A percentile compares a stretch with the other conserved stretches of the same genome.
These are phyloP conservation scores for Candida coleopterorum DNA, from an alignment of 805 yeast species.

Conservation along the genomic window DNA sequence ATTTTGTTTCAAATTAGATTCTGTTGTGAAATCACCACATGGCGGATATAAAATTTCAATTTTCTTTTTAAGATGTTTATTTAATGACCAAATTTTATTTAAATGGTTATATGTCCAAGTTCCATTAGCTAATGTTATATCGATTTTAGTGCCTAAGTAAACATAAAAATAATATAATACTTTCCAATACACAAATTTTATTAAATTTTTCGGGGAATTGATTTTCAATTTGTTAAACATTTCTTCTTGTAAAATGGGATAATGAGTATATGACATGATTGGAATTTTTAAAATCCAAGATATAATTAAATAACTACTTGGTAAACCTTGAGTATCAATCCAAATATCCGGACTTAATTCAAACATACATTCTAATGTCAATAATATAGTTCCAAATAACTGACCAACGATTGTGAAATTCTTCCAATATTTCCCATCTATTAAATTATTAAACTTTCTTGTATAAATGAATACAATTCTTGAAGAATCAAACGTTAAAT, in stretches of 20 bases:
- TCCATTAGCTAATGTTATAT: constrained; percentile 71
- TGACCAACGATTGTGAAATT: constrained; percentile 82
- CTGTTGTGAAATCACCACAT: constrained; percentile 55
- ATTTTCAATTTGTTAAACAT: constrained; percentile 65
- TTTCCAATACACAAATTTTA: constrained; percentile 62
- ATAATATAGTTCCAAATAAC: constrained; percentile 69
- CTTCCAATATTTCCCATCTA: constrained; percentile 73
- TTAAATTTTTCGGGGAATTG: constrained; percentile 14
- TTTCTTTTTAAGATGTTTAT: constrained; percentile 17
- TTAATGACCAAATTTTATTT: constrained; percentile 53
- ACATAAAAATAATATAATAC: constrained; percentile 59
- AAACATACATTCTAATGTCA: constrained; percentile 67
- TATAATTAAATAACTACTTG: constrained; percentile 75
- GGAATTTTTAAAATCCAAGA: constrained; percentile 60
- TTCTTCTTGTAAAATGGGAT: constrained; percentile 84
- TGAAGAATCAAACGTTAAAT: constrained; percentile 42
- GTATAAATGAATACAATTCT: constrained; percentile 63
- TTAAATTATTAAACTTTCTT: constrained; percentile 46
- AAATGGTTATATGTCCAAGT: constrained; percentile 90
- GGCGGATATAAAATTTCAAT: constrained; percentile 77
- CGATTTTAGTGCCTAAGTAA: constrained; percentile 61
- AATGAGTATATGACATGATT: constrained; percentile 85
- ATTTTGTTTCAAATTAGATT: constrained; percentile 28
- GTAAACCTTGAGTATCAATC: constrained; percentile 92
- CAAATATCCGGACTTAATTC: constrained; percentile 80